These are phyloP conservation scores for Hemisphaericaspora subhashii DNA, from an alignment of 1,139 yeast species.

Conservation along the genomic window DNA sequence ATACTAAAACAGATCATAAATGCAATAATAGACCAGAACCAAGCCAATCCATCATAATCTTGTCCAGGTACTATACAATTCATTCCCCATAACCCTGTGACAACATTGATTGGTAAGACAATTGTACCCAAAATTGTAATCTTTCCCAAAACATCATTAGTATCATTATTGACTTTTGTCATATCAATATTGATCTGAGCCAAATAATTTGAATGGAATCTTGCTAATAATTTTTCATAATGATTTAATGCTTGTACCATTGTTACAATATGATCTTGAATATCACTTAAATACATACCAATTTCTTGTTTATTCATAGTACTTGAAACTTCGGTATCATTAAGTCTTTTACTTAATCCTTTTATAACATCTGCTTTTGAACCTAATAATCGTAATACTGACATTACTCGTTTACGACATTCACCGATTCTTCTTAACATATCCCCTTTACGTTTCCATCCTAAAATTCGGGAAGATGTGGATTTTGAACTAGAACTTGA, in stretches of 20 bases:
- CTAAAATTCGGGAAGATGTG: slow-evolving; percentile 57
- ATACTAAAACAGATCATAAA: slow-evolving; percentile 39
- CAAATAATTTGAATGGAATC: slow-evolving; percentile 91
- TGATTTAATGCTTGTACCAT: slow-evolving; percentile 95
- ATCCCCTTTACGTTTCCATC: slow-evolving; percentile 91
- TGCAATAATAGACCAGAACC: slow-evolving; percentile 64
- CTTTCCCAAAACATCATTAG: slow-evolving; percentile 93
- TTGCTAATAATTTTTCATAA: slow-evolving; percentile 86
- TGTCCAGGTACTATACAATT: slow-evolving; percentile 96
- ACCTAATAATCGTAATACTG: slow-evolving; percentile 77
- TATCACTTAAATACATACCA: slow-evolving; percentile 80
- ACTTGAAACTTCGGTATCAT: slow-evolving; percentile 63
- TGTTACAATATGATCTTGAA: slow-evolving; percentile 91
- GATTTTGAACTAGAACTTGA: slow-evolving; percentile 28
- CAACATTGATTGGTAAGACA: slow-evolving; percentile 88
- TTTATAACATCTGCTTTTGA: slow-evolving; percentile 95
- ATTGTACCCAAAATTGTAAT: slow-evolving; percentile 93
- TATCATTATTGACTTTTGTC: slow-evolving; percentile 96
- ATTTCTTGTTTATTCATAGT: slow-evolving; percentile 33
- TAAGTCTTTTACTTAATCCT: slow-evolving; percentile 89
- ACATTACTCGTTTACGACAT: slow-evolving; percentile 92
- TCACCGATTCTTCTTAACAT: slow-evolving; percentile 94
- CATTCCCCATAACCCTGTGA: slow-evolving; percentile 99
- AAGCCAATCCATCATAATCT: slow-evolving; percentile 61
- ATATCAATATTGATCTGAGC: slow-evolving; percentile 97